A percentile compares a stretch with the other conserved stretches of the same genome.
Evolutionary conservation across 1,284 basidiomycete species (phyloP).

Genomic region (Sphagnurus paluster): DNA sequence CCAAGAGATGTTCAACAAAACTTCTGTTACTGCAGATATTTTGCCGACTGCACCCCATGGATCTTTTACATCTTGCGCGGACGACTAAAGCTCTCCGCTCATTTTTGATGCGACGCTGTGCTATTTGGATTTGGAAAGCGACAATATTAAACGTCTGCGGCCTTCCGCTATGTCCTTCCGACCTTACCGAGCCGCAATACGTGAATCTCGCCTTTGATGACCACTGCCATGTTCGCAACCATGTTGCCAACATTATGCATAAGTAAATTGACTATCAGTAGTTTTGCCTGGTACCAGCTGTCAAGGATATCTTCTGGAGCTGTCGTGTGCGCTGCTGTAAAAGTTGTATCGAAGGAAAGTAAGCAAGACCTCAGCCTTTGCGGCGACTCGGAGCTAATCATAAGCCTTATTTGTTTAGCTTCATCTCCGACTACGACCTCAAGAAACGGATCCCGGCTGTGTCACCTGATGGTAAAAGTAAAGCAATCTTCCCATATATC

Average conservation of each 20-base stretch:
- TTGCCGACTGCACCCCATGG: conserved; percentile 30
- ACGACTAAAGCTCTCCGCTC: conserved; percentile 36
- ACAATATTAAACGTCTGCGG: conserved; percentile 27
- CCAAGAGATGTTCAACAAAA: no score
- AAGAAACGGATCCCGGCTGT: conserved; percentile 15
- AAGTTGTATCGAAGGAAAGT: conserved; percentile 18
- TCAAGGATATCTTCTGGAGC: conserved; percentile 20
- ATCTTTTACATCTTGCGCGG: conserved; percentile 40
- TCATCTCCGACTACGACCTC: conserved; percentile 17
- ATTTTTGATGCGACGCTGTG: conserved; percentile 34
- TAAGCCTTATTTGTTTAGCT: conserved; percentile 11
- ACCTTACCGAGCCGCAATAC: conserved; percentile 37
- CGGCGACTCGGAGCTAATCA: neutral
- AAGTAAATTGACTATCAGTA: conserved; percentile 15
- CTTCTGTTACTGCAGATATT: conserved; percentile 27
- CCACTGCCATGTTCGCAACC: conserved; percentile 35
- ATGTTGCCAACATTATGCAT: neutral
- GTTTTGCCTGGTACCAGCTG: conserved; percentile 28
- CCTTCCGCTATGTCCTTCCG: conserved; percentile 38
- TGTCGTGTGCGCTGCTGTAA: conserved; percentile 21
- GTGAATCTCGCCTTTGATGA: conserved; percentile 36
- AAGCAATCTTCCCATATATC: conserved; percentile 29
- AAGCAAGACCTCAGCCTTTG: neutral
- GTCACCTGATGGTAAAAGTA: conserved; percentile 23
- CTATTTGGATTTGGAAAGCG: conserved; percentile 34